These are phyloP conservation scores for Blastobotrys proliferans DNA, from an alignment of 1,139 yeast genomes.

Conservation along the genomic window DNA sequence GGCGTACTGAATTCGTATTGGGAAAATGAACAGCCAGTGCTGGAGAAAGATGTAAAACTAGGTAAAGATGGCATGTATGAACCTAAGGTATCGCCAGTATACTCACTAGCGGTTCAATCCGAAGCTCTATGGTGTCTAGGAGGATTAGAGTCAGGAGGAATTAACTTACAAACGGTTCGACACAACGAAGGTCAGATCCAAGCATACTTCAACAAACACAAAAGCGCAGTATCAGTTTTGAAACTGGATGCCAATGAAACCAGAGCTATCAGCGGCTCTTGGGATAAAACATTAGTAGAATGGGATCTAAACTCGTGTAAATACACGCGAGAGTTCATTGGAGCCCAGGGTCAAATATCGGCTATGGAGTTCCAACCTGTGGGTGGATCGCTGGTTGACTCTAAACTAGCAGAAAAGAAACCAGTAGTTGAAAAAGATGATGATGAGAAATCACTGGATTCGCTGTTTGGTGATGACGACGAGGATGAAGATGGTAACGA, in stretches of 20 bases:
- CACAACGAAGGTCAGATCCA: constrained; percentile 80
- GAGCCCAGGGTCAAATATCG: constrained; percentile 73
- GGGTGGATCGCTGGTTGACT: constrained; percentile 46
- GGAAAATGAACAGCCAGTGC: constrained; percentile 89
- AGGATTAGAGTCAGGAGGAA: constrained; percentile 83
- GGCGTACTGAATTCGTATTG: constrained; percentile 84
- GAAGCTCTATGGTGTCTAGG: constrained; percentile 83
- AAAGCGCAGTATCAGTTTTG: constrained; percentile 69
- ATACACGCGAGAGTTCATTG: constrained; percentile 41
- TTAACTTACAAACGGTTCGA: constrained; percentile 75
- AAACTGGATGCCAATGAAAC: constrained; percentile 58
- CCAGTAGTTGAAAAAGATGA: constrained; percentile 25
- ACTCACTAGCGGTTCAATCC: constrained; percentile 76
- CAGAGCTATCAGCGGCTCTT: constrained; percentile 73
- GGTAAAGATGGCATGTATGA: constrained; percentile 39
- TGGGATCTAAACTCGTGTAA: constrained; percentile 88
- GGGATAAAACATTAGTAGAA: constrained; percentile 68
- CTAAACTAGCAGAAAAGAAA: constrained; percentile 19
- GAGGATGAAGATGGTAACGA: constrained; percentile 35
- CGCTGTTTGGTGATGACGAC: constrained; percentile 78
- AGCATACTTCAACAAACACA: constrained; percentile 71
- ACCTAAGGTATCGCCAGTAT: constrained; percentile 67
- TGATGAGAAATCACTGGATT: constrained; percentile 66
- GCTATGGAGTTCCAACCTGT: constrained; percentile 74
- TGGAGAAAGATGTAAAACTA: constrained; percentile 44